These are phyloP conservation scores for Fonsecaea nubica DNA, from an alignment of 2,329 filamentous ascomycete genomes.

Conservation along the genomic window DNA sequence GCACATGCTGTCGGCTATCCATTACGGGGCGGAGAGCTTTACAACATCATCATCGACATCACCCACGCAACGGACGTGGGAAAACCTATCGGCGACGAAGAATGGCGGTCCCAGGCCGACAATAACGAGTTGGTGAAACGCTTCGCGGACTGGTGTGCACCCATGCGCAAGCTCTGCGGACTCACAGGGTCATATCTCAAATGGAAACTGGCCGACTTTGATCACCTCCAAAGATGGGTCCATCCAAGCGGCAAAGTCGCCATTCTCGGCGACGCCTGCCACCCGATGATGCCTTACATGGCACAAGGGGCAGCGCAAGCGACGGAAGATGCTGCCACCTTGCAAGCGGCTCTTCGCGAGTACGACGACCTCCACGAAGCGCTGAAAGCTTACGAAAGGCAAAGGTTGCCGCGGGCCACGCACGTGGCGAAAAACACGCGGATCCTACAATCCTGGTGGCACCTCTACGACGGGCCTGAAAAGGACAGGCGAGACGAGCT, in stretches of 20 bases:
- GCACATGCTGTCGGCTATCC: conserved; percentile 45
- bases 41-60: conserved; percentile 45
- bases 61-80: conserved; percentile 38
- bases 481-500: conserved; percentile 40
- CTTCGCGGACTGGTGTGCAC: conserved; percentile 43
- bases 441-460: conserved; percentile 44
- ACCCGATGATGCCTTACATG: conserved; percentile 56
- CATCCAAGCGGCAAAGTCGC: conserved; percentile 43
- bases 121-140: conserved; percentile 41
- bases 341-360: conserved; percentile 23
- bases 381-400: conserved; percentile 55
- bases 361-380: conserved; percentile 25
- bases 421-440: conserved; percentile 44
- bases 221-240: conserved; percentile 44
- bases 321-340: conserved; percentile 50
- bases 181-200: conserved; percentile 39
- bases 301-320: conserved; percentile 54
- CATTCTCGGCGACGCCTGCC: conserved; percentile 52
- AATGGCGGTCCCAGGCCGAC: conserved; percentile 42
- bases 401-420: conserved; percentile 34
- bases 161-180: conserved; percentile 42
- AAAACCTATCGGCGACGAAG: conserved; percentile 36
- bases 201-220: conserved; percentile 40
- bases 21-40: conserved; percentile 42
- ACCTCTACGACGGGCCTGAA: conserved; percentile 43